phyloP scores from a whole-genome alignment of 2,329 filamentous ascomycete genomes.

The Capronia americana region DNA sequence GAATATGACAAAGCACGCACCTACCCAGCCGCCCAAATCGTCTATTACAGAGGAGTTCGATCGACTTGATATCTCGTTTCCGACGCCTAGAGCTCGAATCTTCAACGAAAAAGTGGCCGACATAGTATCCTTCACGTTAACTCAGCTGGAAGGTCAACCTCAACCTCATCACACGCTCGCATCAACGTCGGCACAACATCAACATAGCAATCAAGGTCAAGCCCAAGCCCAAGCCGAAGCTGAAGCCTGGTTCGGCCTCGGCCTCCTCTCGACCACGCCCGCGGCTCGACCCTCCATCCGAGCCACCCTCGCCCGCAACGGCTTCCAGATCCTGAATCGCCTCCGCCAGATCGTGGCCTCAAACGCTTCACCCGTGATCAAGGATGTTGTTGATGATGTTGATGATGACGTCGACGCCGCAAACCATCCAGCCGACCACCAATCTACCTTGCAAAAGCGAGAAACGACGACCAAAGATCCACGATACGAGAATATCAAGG shows the following conservation, averaged over 20 bases:
- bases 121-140: conserved; percentile 26
- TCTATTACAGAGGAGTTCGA: not conserved
- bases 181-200: not conserved
- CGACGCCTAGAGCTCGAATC: conserved; percentile 6
- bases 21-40: not conserved
- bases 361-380: not conserved
- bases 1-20: not conserved
- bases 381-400: too few species aligned
- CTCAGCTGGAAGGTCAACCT: conserved; percentile 8
- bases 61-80: not conserved
- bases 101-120: conserved; percentile 6
- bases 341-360: conserved; percentile 15
- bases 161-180: not conserved
- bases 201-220: not conserved
- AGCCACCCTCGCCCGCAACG: conserved; percentile 11
- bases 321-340: conserved; percentile 10
- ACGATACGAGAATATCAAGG: conserved; percentile 29
- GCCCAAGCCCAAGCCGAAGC: conserved; percentile 19
- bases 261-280: conserved; percentile 22
- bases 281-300: conserved; percentile 21
- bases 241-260: conserved; percentile 36
- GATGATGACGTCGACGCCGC: not conserved
- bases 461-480: conserved; percentile 14
- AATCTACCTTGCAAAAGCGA: not conserved
- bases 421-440: not conserved